Base-by-base conservation (phyloP, 331 rosid genomes). In the Phaseolus coccineus region DNA sequence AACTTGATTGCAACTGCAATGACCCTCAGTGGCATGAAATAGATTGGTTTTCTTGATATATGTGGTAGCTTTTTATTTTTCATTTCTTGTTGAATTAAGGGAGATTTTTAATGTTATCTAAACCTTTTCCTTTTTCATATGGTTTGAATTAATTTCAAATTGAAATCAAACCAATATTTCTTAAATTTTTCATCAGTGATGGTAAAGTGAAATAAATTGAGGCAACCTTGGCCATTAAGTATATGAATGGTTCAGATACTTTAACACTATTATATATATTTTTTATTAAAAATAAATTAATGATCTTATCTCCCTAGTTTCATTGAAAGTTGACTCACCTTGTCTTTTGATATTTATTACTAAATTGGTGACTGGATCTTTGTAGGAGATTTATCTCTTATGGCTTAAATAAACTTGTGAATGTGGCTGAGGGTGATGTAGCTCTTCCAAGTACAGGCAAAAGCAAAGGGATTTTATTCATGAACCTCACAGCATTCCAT, bases 401-500 rank as follows among this genome's bases (percentile, higher is more conserved):
- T 22, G 30, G 12, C 19, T 27, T 53, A 8, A 19, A 91, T 31
- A 9, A 89, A 89, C 2, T 87, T 87, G 2, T 46, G 69, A 25
- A 81, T 76, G 15, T 75, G 84, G 16, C 75, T 69, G 5, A 88
- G 85, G 19, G 77, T 57, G 2, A 87, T 82, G 16, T 89, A 91
- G 14, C 90, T 87, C 91, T 87, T 46, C 87, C 70, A 22, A 88
- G 87, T 15, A 91, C 87, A 1, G 91, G 92, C 90, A 71, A 91
- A 91, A 12, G 90, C 85, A 0, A 13, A 86, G 74, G 0, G 92
- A 84, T 59, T 85, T 28, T 15, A 1, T 68, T 73, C 93, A 88
- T 88, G 5, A 89, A 90, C 44, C 81, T 88, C 3, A 87, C 65
- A 10, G 89, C 90, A 28, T 87, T 90, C 93, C 91, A 90, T 90